A percentile compares a stretch with the other conserved stretches of the same genome.
These are phyloP conservation scores for Xerocomellus amylosporus DNA, from an alignment of 768 basidiomycete species.

Conservation along the genomic window DNA sequence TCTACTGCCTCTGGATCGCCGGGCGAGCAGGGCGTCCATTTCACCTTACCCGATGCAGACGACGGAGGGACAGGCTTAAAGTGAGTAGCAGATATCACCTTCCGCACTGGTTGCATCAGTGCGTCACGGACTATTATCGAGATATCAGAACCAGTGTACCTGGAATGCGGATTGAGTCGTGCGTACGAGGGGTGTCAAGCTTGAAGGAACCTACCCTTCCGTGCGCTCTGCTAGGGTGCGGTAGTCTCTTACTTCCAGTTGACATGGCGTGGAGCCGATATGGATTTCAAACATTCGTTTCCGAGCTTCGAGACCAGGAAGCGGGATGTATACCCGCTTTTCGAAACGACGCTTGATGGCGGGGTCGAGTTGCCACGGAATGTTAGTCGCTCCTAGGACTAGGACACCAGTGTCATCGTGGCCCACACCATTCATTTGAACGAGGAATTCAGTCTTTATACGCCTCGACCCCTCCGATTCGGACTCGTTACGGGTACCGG, in stretches of 20 bases:
- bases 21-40: constrained; percentile 96
- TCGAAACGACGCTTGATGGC: constrained; percentile 99
- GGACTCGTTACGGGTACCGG: constrained; percentile 92
- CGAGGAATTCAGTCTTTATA: constrained; percentile 96
- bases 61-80: constrained; percentile 61
- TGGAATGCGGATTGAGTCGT: constrained; percentile 20
- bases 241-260: constrained; percentile 76
- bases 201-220: constrained; percentile 55
- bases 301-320: constrained; percentile 90
- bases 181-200: neutral
- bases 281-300: constrained; percentile 97
- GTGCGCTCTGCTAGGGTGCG: constrained; percentile 79
- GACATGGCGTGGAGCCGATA: constrained; percentile 88
- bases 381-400: constrained; percentile 96
- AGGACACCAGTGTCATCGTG: constrained; percentile 96
- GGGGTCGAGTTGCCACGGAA: constrained; percentile 96
- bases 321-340: constrained; percentile 97
- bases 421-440: constrained; percentile 99
- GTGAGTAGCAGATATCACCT: constrained; percentile 93
- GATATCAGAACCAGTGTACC: constrained; percentile 93
- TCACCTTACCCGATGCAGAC: constrained; percentile 34
- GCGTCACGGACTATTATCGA: constrained; percentile 93
- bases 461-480: constrained; percentile 96
- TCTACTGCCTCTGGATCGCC: constrained; percentile 84
- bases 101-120: constrained; percentile 97